Evolutionary conservation across 2,329 filamentous ascomycete species (phyloP).

Genomic region (Emmonsiellopsis sp.): DNA sequence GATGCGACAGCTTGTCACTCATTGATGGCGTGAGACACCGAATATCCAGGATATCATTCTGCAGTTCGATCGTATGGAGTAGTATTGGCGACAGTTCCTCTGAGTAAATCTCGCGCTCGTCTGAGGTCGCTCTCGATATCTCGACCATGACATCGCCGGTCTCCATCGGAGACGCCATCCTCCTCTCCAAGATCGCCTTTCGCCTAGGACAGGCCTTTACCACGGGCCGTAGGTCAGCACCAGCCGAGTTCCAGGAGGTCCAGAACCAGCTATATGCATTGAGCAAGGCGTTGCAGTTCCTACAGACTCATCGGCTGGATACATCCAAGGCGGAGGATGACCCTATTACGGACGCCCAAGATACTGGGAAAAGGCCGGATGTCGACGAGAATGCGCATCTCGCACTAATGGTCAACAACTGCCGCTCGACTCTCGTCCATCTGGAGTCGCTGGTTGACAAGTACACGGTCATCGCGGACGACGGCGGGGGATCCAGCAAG

Average conservation of each 20-base stretch:
- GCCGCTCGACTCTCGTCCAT: background rate
- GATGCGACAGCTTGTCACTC: no score
- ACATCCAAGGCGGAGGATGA: background rate
- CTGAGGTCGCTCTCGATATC: no score
- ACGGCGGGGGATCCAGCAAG: background rate
- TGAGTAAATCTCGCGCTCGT: no score
- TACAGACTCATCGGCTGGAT: background rate
- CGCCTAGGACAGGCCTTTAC: background rate
- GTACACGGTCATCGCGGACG: background rate
- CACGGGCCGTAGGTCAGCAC: constrained; percentile 1
- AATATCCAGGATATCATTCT: no score
- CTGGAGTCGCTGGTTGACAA: background rate
- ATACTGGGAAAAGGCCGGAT: background rate
- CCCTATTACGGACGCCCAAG: background rate
- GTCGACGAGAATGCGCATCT: background rate
- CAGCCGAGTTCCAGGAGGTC: constrained; percentile 1
- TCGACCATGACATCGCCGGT: background rate
- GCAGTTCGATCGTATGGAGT: no score
- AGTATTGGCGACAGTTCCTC: no score
- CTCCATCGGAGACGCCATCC: background rate
- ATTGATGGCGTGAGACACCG: no score
- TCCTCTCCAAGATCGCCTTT: background rate
- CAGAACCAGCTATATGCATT: constrained; percentile 2
- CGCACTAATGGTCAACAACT: background rate
- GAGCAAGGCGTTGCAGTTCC: background rate